phyloP scores from a whole-genome alignment of 139 green algal genomes.

The Picochlorum sp. region DNA sequence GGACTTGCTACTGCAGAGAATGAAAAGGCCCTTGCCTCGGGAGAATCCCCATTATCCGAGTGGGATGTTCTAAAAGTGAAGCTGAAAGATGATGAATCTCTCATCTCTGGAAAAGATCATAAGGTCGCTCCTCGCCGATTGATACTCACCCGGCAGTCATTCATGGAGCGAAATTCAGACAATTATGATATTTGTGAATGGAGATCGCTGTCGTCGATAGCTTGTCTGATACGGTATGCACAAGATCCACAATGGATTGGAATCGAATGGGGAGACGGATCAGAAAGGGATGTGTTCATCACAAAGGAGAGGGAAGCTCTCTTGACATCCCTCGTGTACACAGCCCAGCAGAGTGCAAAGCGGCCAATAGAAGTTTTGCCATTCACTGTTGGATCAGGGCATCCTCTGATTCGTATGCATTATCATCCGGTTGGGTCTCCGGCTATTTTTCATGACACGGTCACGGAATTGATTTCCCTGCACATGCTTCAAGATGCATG shows the following conservation, averaged over 20 bases:
- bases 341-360: conserved; percentile 31
- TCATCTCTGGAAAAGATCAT: background rate
- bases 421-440: conserved; percentile 5
- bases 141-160: conserved; percentile 44
- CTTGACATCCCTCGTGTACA: conserved; percentile 56
- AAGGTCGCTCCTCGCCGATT: conserved; percentile 35
- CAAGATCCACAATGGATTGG: conserved; percentile 63
- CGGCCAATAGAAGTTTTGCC: conserved; percentile 48
- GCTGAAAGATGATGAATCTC: background rate
- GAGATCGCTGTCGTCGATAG: conserved; percentile 29
- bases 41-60: conserved; percentile 41
- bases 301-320: conserved; percentile 56
- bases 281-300: conserved; percentile 43
- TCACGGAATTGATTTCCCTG: conserved; percentile 54
- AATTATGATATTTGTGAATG: conserved; percentile 48
- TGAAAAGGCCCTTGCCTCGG: conserved; percentile 10
- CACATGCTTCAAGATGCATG: conserved; percentile 25
- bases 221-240: conserved; percentile 34
- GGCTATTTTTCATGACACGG: conserved; percentile 29
- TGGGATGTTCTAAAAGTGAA: conserved; percentile 47
- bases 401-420: conserved; percentile 32
- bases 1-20: conserved; percentile 19
- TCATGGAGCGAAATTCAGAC: conserved; percentile 52
- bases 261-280: conserved; percentile 65
- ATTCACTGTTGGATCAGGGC: conserved; percentile 42